Base-by-base conservation (phyloP, 1,284 basidiomycete species). In the Austropuccinia psidii region DNA sequence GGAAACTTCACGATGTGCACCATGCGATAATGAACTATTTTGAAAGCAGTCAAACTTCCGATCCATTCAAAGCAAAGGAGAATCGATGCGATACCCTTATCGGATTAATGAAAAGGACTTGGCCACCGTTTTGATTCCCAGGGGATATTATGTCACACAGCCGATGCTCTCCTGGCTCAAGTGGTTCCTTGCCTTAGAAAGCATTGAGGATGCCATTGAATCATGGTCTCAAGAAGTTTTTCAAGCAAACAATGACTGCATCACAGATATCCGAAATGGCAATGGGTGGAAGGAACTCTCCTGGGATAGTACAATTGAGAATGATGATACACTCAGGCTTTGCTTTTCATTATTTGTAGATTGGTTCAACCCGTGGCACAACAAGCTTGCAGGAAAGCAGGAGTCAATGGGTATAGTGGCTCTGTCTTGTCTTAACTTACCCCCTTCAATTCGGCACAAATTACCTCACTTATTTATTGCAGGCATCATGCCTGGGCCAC, bases 331-430 rank as follows among this genome's bases (percentile, higher is more conserved):
- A 19, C 35, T 60, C 17, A 19, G 33, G 4, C 17, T 60, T 27
- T 35, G 33, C 13, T 58, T 69, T 49, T 66, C 62, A 11, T 52
- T 66, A 19, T 66, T 66, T 50, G 31, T 52, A 49, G 62, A 66
- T 31, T 66, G 62, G 62, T 66, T 66, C 17, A 66, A 66, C 50
- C 47, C 45, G 8, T 17, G 45, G 17, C 33, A 37, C 9, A 62
- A 62, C 37, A 62, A 62, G 60, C 11, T 37, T 17, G 19, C 19
- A 27, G 45, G 64, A 8, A 52, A 50, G 33, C 31, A 11, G 21
- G n/a, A 50, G 17, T 67, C 47, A 37, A 67, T 50, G 24, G 64
- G 64, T 1, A 35, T 54, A 7, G 9, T 67, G 4, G n/a, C 19
- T n/a, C 17, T 50, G 8, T 50, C 24, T 2, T 67, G 64, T 49